Base-by-base conservation (phyloP, 225 moss, liverwort and hornwort genomes). In the Anthoceros angustus region DNA sequence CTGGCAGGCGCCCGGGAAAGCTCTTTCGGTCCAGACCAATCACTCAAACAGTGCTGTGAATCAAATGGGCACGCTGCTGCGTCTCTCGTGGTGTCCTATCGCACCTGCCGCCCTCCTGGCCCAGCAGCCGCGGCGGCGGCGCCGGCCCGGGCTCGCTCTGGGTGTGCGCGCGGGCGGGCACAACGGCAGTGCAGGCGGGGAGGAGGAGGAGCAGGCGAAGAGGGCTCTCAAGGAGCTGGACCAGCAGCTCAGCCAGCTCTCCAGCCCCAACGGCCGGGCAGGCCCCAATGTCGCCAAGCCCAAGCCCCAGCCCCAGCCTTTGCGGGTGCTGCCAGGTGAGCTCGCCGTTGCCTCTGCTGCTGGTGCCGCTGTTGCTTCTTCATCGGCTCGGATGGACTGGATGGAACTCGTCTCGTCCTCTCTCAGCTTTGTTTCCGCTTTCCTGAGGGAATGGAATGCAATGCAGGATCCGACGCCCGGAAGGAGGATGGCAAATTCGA, bases 221-320 rank as follows among this genome's bases (percentile, higher is more conserved):
- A 9, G 23, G 55, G 55, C 55, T 55, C 14, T 55, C 7, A 23
- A 55, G n/a, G 23, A 15, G 18, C 55, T 55, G 55, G 55, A 55
- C 55, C 55, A 55, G 55, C 55, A 55, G 55, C 55, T 55, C n/a
- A 55, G n/a, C n/a, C 18, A 18, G 6, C 55, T 55, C n/a, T 55
- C 55, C 14, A 23, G n/a, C 7, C 23, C 55, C 55, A 55, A 55
- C n/a, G 55, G 55, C 8, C 55, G 55, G 8, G 6, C 23, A 4
- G 32, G 32, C 4, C 32, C 32, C 32, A 32, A 32, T 32, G 32
- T 32, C 32, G 4, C 32, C 32, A 32, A 32, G 32, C 55, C 55
- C n/a, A 55, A 23, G 55, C 18, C 12, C 14, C 12, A 55, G 14
- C 55, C 55, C 55, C 55, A 55, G 55, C 55, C 55, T 5, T 55